Base-by-base conservation (phyloP, 2,329 filamentous ascomycete species). In the Diplodia sapinea region DNA sequence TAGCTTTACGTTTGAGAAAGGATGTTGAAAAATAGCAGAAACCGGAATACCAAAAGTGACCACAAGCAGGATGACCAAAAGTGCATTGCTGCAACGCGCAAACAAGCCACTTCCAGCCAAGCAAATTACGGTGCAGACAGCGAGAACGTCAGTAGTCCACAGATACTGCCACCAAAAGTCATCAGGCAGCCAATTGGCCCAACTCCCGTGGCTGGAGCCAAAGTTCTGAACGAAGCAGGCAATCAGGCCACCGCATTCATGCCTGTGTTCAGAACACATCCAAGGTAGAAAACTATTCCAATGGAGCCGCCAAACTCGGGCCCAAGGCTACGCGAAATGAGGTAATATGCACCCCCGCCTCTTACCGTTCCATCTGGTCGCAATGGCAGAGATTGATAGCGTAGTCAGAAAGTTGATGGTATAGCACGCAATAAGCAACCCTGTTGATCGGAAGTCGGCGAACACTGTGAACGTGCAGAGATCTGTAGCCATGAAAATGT, bases 241-340 rank as follows among this genome's bases (percentile, higher is more conserved):
- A 70, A 96, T 87, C 55, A 96, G 83, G 81, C 92, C 93, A 96
- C 92, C 29, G 94, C 87, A 74, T 96, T 96, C 84, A 96, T 87
- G 47, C 91, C 91, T 1, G 92, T 93, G 75, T 94, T 96, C 74
- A 96, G 87, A 2, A 91, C 90, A 71, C 92, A 91, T n/a, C 93
- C 92, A n/a, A 96, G 83, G 76, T 95, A 96, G 78, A 96, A 96
- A 13, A 96, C 87, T 29, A 96, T 85, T 1, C 93, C 93, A 70
- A 96, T 96, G 1, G 91, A 93, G 17, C 93, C 93, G 31, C 93
- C 93, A 75, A 96, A 96, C 74, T 96, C 93, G 7, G 93, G 92
- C 0, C 93, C 93, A 3, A 96, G 81, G 54, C 91, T 94, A 69
- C 93, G 86, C 7, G 92, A 96, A 68, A 96, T 96, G 67, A 96